Evolutionary conservation across 2,329 filamentous ascomycete species (phyloP).

Genomic region (Ramularia collo-cygni): DNA sequence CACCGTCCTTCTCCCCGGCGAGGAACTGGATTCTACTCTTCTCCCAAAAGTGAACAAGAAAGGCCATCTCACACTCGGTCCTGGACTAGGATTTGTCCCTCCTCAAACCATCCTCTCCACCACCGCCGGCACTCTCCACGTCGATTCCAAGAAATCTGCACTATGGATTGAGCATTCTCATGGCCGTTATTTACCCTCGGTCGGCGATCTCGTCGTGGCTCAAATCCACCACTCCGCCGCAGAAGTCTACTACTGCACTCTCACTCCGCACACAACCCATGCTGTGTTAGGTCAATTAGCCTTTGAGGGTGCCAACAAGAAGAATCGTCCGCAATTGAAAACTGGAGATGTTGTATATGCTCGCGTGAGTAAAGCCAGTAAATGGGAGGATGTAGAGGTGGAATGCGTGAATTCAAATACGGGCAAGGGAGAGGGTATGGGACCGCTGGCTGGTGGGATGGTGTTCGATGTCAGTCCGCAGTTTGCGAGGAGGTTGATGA

Average conservation of each 20-base stretch:
- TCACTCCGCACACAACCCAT: slow-evolving; percentile 56
- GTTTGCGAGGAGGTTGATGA: slow-evolving; percentile 72
- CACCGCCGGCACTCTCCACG: slow-evolving; percentile 59
- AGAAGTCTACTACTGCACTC: slow-evolving; percentile 72
- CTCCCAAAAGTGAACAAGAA: slow-evolving; percentile 62
- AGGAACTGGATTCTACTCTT: slow-evolving; percentile 57
- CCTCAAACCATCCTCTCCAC: slow-evolving; percentile 66
- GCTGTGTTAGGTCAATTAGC: slow-evolving; percentile 77
- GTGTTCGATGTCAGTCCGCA: slow-evolving; percentile 71
- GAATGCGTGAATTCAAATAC: slow-evolving; percentile 83
- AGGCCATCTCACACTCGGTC: slow-evolving; percentile 67
- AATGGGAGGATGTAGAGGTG: slow-evolving; percentile 81
- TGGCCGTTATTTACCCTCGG: slow-evolving; percentile 70
- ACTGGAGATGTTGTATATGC: slow-evolving; percentile 81
- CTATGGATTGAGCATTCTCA: slow-evolving; percentile 65
- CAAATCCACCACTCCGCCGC: slow-evolving; percentile 68
- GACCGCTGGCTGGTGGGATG: slow-evolving; percentile 79
- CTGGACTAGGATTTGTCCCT: slow-evolving; percentile 74
- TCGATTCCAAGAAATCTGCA: slow-evolving; percentile 66
- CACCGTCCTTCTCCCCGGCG: slow-evolving; percentile 76
- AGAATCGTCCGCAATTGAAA: slow-evolving; percentile 73
- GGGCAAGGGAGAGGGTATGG: slow-evolving; percentile 81
- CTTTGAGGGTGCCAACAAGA: slow-evolving; percentile 90
- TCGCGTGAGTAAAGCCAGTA: slow-evolving; percentile 68
- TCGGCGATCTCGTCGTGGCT: slow-evolving; percentile 83